Evolutionary conservation across 1,284 basidiomycete genomes (phyloP).

Genomic region (Fomitopsis betulina): DNA sequence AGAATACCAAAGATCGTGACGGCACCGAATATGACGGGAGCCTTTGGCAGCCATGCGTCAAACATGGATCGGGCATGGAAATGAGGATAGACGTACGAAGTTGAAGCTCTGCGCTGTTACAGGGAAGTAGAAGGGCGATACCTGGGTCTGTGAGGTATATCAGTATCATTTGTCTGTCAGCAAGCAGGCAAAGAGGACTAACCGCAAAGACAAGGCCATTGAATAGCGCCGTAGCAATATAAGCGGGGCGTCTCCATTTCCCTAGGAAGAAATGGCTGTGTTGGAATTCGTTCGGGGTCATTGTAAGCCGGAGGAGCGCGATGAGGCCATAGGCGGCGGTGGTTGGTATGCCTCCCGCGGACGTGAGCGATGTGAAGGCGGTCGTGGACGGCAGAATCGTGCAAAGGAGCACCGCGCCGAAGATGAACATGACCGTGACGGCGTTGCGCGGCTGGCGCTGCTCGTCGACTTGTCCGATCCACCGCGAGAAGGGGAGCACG

Average conservation of each 20-base stretch:
- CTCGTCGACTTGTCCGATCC: conserved; percentile 71
- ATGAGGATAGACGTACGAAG: conserved; percentile 49
- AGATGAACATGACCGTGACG: conserved; percentile 76
- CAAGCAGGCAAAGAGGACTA: conserved; percentile 23
- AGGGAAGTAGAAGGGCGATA: conserved; percentile 82
- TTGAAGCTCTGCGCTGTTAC: conserved; percentile 72
- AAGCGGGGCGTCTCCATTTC: conserved; percentile 60
- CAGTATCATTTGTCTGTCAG: neutral
- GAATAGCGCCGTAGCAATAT: conserved; percentile 62
- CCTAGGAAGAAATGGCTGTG: conserved; percentile 70
- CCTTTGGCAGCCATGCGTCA: conserved; percentile 32
- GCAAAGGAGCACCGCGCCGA: conserved; percentile 68
- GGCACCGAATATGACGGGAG: conserved; percentile 70
- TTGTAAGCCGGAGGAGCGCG: conserved; percentile 60
- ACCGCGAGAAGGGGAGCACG: conserved; percentile 73
- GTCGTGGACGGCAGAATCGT: conserved; percentile 83
- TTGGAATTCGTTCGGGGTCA: conserved; percentile 74
- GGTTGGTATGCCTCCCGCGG: conserved; percentile 76
- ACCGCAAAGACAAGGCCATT: conserved; percentile 72
- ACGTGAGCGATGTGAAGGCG: conserved; percentile 82
- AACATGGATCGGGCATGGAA: neutral
- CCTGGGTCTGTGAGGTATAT: conserved; percentile 46
- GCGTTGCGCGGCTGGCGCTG: conserved; percentile 76
- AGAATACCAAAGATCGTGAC: conserved; percentile 74
- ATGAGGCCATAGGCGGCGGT: conserved; percentile 83